Base-by-base conservation (phyloP, 805 yeast genomes). In the Hanseniaspora taiwanica region DNA sequence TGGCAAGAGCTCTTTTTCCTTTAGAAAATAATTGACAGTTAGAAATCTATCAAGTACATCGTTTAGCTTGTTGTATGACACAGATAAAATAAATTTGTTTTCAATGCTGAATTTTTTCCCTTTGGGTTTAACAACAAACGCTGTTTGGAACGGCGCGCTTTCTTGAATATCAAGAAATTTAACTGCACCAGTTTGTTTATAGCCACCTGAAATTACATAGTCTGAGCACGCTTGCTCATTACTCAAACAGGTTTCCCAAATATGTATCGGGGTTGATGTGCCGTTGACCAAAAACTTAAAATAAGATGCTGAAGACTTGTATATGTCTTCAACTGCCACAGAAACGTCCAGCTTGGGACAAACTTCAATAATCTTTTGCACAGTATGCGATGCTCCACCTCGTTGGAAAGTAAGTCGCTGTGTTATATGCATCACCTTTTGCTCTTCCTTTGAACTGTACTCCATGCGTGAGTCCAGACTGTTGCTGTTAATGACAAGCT, bases 271-370 rank as follows among this genome's bases (percentile, higher is more conserved):
- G 29, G 29, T 14, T 25, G 14, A 8, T 25, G 58, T 51, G 9
- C 60, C 46, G 29, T 49, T 52, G 9, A 58, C 38, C 13, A 52
- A 40, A 35, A 56, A 56, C 35, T 56, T 56, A 42, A 56, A 58
- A 37, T 45, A 52, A 27, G 56, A 52, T 3, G 45, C 33, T 23
- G 51, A 54, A 19, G 42, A 50, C 27, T 52, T 51, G 39, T 51
- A 52, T 17, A 56, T 52, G 35, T 58, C 61, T 39, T 57, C 61
- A 6, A 57, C 58, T 6, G 60, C 53, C 7, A 58, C 59, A 8
- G 56, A 53, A 1, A 58, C 40, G 3, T 60, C 58, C 8, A 57
- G 42, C 32, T 46, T 44, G 27, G 54, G 48, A 18, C 48, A 42
- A 6, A 54, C 42, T 6, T 34, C 21, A 5, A 46, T 29, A 4